Evolutionary conservation across 225 moss, liverwort and hornwort genomes (phyloP).

Genomic region (Bryoerythrophyllum caledonicum): DNA sequence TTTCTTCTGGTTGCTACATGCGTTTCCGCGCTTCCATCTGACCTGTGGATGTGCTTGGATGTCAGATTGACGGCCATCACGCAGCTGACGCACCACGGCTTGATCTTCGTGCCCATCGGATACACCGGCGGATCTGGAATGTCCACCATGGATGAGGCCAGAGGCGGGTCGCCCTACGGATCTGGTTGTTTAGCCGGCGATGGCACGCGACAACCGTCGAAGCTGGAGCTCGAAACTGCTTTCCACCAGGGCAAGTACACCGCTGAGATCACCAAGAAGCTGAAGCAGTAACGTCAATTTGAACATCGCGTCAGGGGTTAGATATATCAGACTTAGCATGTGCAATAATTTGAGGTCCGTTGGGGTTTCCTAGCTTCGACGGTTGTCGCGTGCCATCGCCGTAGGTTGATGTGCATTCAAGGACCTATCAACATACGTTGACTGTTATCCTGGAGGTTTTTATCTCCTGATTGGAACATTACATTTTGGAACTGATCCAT

Average conservation of each 20-base stretch:
- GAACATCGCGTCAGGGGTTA: too few relatives aligned
- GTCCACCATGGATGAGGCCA: slow-evolving; percentile 35
- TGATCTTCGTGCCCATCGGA: slow-evolving; percentile 48
- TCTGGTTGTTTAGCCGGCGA: slow-evolving; percentile 45
- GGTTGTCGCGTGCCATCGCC: too few relatives aligned
- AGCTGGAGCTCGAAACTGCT: slow-evolving; percentile 45
- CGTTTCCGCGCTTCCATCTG: neutral
- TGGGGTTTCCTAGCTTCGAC: neutral
- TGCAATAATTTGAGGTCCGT: neutral
- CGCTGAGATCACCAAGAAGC: slow-evolving; percentile 37
- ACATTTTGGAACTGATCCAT: neutral
- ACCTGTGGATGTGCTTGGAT: neutral
- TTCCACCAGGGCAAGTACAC: slow-evolving; percentile 47
- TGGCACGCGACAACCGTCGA: slow-evolving; percentile 37
- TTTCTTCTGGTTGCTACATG: neutral
- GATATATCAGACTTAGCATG: neutral
- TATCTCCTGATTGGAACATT: neutral
- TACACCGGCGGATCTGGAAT: slow-evolving; percentile 36
- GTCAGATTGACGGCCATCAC: slow-evolving; percentile 53
- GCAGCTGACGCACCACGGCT: slow-evolving; percentile 44
- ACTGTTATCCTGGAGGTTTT: neutral
- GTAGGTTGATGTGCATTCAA: neutral
- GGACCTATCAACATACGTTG: neutral
- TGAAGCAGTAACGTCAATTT: slow-evolving; percentile 32
- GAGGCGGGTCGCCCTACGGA: slow-evolving; percentile 44